phyloP scores from a whole-genome alignment of 345 rosid species.

The Eucalyptus polybractea region DNA sequence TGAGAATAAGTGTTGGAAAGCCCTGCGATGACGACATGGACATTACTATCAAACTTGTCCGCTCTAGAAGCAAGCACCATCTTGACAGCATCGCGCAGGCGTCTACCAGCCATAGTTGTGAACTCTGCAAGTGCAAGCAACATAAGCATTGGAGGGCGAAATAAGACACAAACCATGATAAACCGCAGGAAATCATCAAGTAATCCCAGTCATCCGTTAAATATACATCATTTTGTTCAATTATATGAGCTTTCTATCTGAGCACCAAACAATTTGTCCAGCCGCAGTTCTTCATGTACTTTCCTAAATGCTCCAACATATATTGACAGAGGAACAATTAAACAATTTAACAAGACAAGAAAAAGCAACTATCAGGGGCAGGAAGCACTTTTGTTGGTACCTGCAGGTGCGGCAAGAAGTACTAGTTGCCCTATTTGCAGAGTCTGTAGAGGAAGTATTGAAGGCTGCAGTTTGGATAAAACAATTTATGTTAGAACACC shows the following conservation, averaged over 20 bases:
- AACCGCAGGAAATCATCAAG: neutral
- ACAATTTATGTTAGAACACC: neutral
- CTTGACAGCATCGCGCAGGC: conserved; percentile 61
- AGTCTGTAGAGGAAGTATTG: conserved; percentile 52
- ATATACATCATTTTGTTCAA: neutral
- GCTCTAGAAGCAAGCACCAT: conserved; percentile 18
- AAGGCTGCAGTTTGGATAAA: conserved; percentile 23
- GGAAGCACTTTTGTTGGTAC: neutral
- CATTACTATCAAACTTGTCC: conserved; percentile 16
- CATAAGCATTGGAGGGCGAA: neutral
- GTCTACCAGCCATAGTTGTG: conserved; percentile 73
- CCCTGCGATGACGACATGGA: conserved; percentile 56
- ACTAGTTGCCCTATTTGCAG: conserved; percentile 42
- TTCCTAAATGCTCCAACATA: neutral
- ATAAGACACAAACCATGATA: neutral
- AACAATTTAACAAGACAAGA: neutral
- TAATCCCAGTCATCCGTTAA: neutral
- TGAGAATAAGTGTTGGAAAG: conserved; percentile 63
- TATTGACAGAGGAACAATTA: neutral
- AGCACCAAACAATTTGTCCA: neutral
- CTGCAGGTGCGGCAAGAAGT: conserved; percentile 56
- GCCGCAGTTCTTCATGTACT: neutral
- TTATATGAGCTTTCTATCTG: neutral
- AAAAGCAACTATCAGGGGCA: neutral
- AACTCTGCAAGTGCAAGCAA: conserved; percentile 29